These are phyloP conservation scores for Corchorus olitorius DNA, from an alignment of 345 rosid genomes.

Conservation along the genomic window DNA sequence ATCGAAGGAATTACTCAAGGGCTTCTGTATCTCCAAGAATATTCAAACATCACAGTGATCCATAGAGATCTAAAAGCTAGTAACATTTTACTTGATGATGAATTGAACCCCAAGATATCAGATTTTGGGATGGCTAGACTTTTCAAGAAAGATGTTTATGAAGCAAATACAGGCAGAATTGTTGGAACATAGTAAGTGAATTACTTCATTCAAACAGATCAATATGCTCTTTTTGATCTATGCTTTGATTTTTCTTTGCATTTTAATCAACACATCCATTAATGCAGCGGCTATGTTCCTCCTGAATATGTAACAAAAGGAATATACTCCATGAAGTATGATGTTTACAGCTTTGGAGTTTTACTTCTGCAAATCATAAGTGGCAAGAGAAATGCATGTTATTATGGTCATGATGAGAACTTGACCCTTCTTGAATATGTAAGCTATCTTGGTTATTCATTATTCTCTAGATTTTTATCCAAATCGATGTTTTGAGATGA, in stretches of 20 bases:
- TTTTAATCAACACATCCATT: not conserved
- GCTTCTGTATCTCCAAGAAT: conserved; percentile 38
- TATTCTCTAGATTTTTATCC: too few relatives aligned
- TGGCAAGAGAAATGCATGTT: conserved; percentile 10
- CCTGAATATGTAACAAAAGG: conserved; percentile 16
- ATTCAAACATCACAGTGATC: conserved; percentile 25
- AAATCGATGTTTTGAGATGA: too few relatives aligned
- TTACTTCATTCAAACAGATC: not conserved
- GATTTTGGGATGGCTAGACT: conserved; percentile 20
- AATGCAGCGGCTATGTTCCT: conserved; percentile 26
- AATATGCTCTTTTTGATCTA: not conserved
- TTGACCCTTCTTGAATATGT: conserved; percentile 9
- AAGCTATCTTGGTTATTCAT: not conserved
- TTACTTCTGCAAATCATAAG: conserved; percentile 15
- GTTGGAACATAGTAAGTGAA: conserved; percentile 22
- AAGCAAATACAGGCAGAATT: conserved; percentile 17
- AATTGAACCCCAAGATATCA: conserved; percentile 9
- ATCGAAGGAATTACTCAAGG: conserved; percentile 32
- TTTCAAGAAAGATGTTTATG: conserved; percentile 8
- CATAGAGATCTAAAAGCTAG: conserved; percentile 29
- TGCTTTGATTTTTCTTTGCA: not conserved
- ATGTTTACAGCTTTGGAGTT: conserved; percentile 21
- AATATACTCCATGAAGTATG: conserved; percentile 12
- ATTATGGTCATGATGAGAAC: not conserved
- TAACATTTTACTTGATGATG: conserved; percentile 10